A percentile compares a stretch with the other conserved stretches of the same genome.
These are phyloP conservation scores for Melanogaster broomeanus DNA, from an alignment of 768 basidiomycete genomes.

Conservation along the genomic window DNA sequence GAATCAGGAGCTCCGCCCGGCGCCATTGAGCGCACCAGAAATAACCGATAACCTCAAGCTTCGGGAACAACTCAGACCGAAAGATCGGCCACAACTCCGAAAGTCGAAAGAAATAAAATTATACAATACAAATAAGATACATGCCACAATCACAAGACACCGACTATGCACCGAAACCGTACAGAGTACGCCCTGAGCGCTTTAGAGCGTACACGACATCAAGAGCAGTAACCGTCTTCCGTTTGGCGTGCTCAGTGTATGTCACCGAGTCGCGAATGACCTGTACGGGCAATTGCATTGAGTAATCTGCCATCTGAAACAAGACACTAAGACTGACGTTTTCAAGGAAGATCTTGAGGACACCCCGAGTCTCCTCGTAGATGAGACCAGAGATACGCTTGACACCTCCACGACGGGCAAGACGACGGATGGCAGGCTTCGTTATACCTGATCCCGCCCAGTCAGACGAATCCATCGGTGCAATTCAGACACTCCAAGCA, in stretches of 20 bases:
- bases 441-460: slow-evolving; percentile 66
- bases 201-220: slow-evolving; percentile 91
- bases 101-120: slow-evolving; percentile 14
- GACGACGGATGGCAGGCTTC: slow-evolving; percentile 93
- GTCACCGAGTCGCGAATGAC: slow-evolving; percentile 96
- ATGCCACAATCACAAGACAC: neutral
- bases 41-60: too few species aligned
- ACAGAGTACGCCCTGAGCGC: slow-evolving; percentile 85
- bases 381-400: slow-evolving; percentile 88
- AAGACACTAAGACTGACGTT: slow-evolving; percentile 62
- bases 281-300: slow-evolving; percentile 32
- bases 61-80: neutral
- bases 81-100: neutral
- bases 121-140: slow-evolving; percentile 32
- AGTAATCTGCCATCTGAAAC: slow-evolving; percentile 33
- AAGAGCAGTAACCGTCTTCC: slow-evolving; percentile 93
- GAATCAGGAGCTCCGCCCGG: too few species aligned
- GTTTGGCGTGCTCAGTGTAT: slow-evolving; percentile 98
- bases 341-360: slow-evolving; percentile 90
- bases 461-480: too few species aligned
- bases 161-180: slow-evolving; percentile 50
- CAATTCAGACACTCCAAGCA: slow-evolving; percentile 3
- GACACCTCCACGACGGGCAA: slow-evolving; percentile 95
- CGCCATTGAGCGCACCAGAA: too few species aligned
- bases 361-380: slow-evolving; percentile 90